Conservation (phyloP, 225 moss, liverwort and hornwort species). For the Pseudoscleropodium purum region DNA sequence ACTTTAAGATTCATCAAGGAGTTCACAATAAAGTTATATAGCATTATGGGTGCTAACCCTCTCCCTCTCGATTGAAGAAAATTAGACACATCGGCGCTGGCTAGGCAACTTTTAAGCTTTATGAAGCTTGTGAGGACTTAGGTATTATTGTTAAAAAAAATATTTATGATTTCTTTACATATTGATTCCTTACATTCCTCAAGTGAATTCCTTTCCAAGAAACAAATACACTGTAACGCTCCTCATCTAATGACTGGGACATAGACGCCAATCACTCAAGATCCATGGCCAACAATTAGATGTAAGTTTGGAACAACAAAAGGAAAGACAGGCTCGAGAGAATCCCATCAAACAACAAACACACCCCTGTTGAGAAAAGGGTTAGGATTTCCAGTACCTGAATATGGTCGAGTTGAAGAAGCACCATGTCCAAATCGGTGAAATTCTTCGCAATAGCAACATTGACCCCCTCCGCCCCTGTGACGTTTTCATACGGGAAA, state of each 20-base stretch:
- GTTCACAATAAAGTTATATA: not conserved
- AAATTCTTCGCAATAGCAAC: slow-evolving; percentile 28
- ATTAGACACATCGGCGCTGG: not conserved
- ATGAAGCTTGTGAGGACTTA: not conserved
- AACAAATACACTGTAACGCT: not conserved
- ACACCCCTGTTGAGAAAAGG: not conserved
- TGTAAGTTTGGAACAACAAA: not conserved
- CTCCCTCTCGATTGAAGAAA: not conserved
- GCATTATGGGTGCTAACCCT: not conserved
- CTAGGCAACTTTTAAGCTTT: not conserved
- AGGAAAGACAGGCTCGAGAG: not conserved
- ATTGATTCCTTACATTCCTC: not conserved
- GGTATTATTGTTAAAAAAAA: no score
- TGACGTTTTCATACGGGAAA: slow-evolving; percentile 22
- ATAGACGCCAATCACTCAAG: not conserved
- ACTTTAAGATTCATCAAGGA: not conserved
- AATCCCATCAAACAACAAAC: not conserved
- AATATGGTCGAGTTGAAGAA: slow-evolving; percentile 38
- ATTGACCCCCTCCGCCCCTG: not conserved
- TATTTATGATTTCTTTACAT: no score
- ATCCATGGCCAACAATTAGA: not conserved
- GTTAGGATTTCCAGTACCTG: slow-evolving; percentile 15
- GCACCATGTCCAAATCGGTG: slow-evolving; percentile 14
- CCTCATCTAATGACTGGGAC: not conserved
- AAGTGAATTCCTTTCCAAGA: not conserved